Conservation (phyloP, 1,139 yeast genomes). For the Suhomyces panamericanus region DNA sequence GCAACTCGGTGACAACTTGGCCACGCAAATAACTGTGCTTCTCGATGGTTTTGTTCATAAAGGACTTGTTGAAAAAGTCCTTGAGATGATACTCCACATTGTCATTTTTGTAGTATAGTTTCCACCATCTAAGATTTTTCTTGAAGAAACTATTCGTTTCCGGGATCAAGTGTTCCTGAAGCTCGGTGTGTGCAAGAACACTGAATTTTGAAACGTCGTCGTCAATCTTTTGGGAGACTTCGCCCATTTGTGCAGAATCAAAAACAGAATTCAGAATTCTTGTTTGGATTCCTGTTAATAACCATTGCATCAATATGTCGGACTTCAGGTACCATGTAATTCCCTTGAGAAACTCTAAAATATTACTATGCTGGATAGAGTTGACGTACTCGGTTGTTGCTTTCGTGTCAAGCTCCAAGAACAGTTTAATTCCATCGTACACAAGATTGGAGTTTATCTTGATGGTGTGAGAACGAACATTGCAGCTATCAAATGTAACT, state of each 20-base stretch:
- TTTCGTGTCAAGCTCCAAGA: slow-evolving; percentile 31
- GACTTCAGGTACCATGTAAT: slow-evolving; percentile 32
- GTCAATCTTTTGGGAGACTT: slow-evolving; percentile 14
- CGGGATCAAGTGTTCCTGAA: slow-evolving; percentile 39
- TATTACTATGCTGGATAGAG: slow-evolving; percentile 36
- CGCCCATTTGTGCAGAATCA: slow-evolving; percentile 7
- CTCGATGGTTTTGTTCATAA: slow-evolving; percentile 45
- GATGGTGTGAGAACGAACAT: slow-evolving; percentile 27
- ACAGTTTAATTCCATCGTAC: slow-evolving; percentile 32
- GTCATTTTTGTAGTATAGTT: slow-evolving; percentile 44
- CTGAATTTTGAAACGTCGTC: slow-evolving; percentile 32
- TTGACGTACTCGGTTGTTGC: slow-evolving; percentile 36
- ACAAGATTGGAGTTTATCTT: slow-evolving; percentile 37
- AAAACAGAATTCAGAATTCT: slow-evolving; percentile 3
- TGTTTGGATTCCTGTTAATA: slow-evolving; percentile 24
- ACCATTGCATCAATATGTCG: slow-evolving; percentile 26
- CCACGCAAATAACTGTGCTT: slow-evolving; percentile 41
- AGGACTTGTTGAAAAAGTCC: slow-evolving; percentile 36
- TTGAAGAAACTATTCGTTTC: slow-evolving; percentile 31
- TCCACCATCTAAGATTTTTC: slow-evolving; percentile 44
- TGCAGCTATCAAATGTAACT: slow-evolving; percentile 20
- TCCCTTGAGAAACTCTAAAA: slow-evolving; percentile 36
- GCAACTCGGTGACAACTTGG: slow-evolving; percentile 24
- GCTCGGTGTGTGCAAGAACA: slow-evolving; percentile 37
- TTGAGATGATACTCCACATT: slow-evolving; percentile 48